These are phyloP conservation scores for Tetrapisispora fleetii DNA, from an alignment of 805 yeast species.

Conservation along the genomic window DNA sequence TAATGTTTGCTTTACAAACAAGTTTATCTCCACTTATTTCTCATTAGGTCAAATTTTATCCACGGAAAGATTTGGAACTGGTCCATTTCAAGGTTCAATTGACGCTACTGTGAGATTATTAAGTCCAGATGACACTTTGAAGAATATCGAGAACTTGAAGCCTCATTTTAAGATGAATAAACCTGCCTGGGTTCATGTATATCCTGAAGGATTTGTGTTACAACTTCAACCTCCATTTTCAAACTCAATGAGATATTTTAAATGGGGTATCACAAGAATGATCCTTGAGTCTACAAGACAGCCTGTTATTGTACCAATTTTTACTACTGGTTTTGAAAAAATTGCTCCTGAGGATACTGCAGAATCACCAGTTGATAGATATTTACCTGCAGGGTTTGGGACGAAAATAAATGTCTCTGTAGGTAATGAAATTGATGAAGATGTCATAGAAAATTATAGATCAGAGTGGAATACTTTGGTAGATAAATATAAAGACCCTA, in stretches of 20 bases:
- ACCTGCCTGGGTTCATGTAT: conserved; percentile 87
- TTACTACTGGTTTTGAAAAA: conserved; percentile 75
- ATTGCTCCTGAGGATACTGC: conserved; percentile 68
- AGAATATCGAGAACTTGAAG: conserved; percentile 22
- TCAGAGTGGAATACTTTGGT: conserved; percentile 60
- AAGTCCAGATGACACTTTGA: conserved; percentile 58
- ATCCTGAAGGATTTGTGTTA: conserved; percentile 90
- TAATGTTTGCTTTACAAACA: conserved; percentile 70
- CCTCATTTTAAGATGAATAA: conserved; percentile 42
- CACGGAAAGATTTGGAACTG: conserved; percentile 80
- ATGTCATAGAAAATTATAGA: conserved; percentile 49
- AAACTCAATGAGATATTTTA: conserved; percentile 87
- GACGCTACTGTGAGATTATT: conserved; percentile 79
- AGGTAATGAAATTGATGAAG: conserved; percentile 62
- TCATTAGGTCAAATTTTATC: conserved; percentile 82
- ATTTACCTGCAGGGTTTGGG: conserved; percentile 55
- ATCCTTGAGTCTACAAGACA: conserved; percentile 72
- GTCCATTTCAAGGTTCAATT: conserved; percentile 83
- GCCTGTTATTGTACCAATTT: conserved; percentile 84
- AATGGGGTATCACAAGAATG: conserved; percentile 88
- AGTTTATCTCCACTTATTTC: conserved; percentile 49
- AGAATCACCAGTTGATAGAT: conserved; percentile 43
- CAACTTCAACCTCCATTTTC: conserved; percentile 71
- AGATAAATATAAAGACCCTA: conserved; percentile 40
- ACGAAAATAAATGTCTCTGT: conserved; percentile 57